A percentile compares a stretch with the other conserved stretches of the same genome.
Conservation (phyloP, 305 asterid genomes). For the Rubia occidens region DNA sequence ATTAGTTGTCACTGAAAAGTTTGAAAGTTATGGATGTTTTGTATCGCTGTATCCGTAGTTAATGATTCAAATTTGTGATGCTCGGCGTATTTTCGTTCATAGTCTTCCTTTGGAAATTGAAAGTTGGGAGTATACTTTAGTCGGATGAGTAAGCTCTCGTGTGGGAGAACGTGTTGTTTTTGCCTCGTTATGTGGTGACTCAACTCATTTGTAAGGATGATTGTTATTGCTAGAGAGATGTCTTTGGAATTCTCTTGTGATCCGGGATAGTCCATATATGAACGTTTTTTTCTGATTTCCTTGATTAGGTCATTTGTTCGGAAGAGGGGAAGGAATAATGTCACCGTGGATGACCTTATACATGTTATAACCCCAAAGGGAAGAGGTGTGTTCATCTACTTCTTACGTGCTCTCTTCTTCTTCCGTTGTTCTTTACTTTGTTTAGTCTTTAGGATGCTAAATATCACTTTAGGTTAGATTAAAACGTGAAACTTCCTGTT, state of each 20-base stretch:
- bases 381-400: slow-evolving; percentile 37
- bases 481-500: no score
- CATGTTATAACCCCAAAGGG: slow-evolving; percentile 60
- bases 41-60: neutral
- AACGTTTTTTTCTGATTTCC: slow-evolving; percentile 14
- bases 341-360: slow-evolving; percentile 58
- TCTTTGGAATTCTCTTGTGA: slow-evolving; percentile 1
- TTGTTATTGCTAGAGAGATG: neutral
- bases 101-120: neutral
- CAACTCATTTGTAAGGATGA: no score
- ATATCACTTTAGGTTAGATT: no score
- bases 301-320: slow-evolving; percentile 41
- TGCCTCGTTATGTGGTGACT: no score
- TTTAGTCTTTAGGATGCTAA: neutral
- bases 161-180: neutral
- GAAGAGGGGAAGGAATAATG: slow-evolving; percentile 63
- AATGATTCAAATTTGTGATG: neutral
- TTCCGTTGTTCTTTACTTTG: neutral
- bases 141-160: neutral
- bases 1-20: no score
- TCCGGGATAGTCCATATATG: neutral
- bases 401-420: neutral
- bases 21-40: neutral
- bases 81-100: neutral
- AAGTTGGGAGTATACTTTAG: neutral